Evolutionary conservation across 73 alveolate genomes (phyloP).

Genomic region (Blepharisma stoltei): DNA sequence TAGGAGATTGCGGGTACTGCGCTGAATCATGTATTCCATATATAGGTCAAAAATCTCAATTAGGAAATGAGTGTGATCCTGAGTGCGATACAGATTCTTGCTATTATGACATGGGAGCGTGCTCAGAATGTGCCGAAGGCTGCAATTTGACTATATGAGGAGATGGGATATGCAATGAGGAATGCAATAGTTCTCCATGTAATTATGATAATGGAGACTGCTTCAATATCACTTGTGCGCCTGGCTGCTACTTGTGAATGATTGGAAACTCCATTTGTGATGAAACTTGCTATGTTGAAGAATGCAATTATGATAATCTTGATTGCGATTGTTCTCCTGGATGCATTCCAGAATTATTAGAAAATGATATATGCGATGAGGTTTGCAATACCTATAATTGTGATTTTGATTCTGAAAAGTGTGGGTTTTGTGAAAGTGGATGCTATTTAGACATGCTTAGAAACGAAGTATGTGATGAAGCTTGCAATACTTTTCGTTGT

Average conservation of each 20-base stretch:
- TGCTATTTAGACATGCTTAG: background rate
- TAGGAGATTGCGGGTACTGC: no score
- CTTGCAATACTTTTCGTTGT: background rate
- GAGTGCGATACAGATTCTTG: no score
- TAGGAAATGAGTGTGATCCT: no score
- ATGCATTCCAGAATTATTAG: background rate
- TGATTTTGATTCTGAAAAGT: background rate
- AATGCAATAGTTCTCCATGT: background rate
- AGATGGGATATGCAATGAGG: background rate
- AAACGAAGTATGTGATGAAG: background rate
- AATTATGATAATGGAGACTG: constrained; percentile 14
- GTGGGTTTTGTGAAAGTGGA: background rate
- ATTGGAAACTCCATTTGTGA: no score
- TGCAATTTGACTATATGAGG: background rate
- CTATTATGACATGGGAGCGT: background rate
- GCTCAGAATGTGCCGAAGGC: background rate
- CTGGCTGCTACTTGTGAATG: no score
- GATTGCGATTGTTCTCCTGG: background rate
- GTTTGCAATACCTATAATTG: background rate
- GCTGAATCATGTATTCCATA: no score
- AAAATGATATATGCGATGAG: background rate
- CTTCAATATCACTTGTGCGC: no score
- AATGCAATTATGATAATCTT: no score
- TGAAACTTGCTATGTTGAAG: no score
- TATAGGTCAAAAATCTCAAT: no score